Percentiles rank a stretch among this genome's conserved stretches.
Evolutionary conservation across 805 yeast genomes (phyloP).

Genomic region (Dipodascus geniculatus): DNA sequence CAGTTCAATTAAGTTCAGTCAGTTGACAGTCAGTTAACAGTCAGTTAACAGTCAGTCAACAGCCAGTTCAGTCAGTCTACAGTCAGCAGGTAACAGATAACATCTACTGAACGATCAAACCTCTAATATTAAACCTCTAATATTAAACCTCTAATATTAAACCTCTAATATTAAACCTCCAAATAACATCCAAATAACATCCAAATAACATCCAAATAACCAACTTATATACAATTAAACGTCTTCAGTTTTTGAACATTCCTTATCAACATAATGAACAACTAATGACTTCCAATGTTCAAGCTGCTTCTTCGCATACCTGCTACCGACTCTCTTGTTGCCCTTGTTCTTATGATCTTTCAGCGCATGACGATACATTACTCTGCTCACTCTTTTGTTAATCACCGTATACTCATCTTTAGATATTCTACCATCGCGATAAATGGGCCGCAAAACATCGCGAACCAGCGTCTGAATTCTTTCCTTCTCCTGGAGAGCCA

Average conservation of each 20-base stretch:
- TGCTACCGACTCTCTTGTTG: neutral
- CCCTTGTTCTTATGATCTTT: conserved; percentile 5
- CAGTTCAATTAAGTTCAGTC: no score
- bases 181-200: no score
- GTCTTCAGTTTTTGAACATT: neutral
- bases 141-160: no score
- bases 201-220: no score
- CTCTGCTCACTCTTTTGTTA: conserved; percentile 52
- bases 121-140: no score
- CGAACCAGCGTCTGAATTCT: conserved; percentile 49
- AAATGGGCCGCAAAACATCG: conserved; percentile 37
- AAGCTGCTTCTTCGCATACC: neutral
- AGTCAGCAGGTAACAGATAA: no score
- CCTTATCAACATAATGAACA: neutral
- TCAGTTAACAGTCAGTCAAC: no score
- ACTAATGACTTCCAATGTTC: neutral
- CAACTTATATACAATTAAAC: no score
- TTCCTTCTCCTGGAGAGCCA: conserved; percentile 36
- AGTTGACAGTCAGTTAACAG: no score
- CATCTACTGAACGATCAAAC: no score
- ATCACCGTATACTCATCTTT: conserved; percentile 42
- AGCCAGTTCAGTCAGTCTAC: no score
- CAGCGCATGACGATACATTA: conserved; percentile 34
- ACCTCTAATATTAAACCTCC: no score
- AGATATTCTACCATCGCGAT: conserved; percentile 26